Evolutionary conservation across 352 stramenopile genomes (phyloP).

Genomic region (Phytophthora litchii): DNA sequence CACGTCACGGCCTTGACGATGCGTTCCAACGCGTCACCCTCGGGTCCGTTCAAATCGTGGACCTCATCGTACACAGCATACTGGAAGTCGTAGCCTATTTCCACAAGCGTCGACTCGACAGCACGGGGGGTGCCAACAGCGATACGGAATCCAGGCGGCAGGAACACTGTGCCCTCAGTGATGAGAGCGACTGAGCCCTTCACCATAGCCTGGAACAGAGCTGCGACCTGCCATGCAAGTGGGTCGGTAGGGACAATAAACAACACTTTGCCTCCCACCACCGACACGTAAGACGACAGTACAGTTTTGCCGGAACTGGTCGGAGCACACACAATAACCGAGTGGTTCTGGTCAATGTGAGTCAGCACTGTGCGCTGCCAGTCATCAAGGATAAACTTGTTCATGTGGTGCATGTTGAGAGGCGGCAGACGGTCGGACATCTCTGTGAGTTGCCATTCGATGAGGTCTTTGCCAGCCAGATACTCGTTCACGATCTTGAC

Average conservation of each 20-base stretch:
- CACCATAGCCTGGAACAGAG: conserved; percentile 98
- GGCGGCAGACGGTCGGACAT: conserved; percentile 87
- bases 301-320: conserved; percentile 98
- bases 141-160: conserved; percentile 86
- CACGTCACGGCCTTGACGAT: conserved; percentile 96
- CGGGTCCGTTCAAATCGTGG: conserved; percentile 96
- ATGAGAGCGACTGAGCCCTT: conserved; percentile 96
- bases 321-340: conserved; percentile 97
- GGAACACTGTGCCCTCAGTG: conserved; percentile 91
- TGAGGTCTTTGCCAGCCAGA: conserved; percentile 71
- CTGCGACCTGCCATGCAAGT: conserved; percentile 98
- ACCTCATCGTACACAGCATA: conserved; percentile 99
- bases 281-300: conserved; percentile 84
- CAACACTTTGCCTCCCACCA: conserved; percentile 80
- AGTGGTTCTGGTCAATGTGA: conserved; percentile 95
- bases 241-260: conserved; percentile 96
- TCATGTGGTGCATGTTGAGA: conserved; percentile 92
- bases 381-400: conserved; percentile 95
- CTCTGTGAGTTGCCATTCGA: conserved; percentile 87
- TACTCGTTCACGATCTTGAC: conserved; percentile 79
- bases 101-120: conserved; percentile 93
- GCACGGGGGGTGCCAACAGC: conserved; percentile 96
- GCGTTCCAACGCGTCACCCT: conserved; percentile 96
- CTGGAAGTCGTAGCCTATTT: conserved; percentile 94
- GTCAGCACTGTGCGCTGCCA: conserved; percentile 97